Base-by-base conservation (phyloP, 768 basidiomycete genomes). In the Omphalotus guepiniiformis region DNA sequence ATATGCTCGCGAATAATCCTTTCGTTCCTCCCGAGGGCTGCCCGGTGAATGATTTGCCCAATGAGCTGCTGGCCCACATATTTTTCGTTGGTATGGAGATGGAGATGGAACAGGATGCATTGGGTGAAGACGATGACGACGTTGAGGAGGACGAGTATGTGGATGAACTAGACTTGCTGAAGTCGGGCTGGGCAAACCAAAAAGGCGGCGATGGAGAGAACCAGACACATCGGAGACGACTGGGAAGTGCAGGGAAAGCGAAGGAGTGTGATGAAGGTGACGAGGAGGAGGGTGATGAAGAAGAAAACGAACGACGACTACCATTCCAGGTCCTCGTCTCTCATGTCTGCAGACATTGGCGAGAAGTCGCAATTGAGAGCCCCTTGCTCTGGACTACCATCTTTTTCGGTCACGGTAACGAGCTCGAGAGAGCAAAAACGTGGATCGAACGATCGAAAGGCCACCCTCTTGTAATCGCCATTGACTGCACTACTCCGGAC, bases 31-130 rank as follows among this genome's bases (percentile, higher is more conserved):
- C 76, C 0, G 60, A 59, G 19, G 67, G 70, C 41, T 80, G 78
- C 51, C 75, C 71, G 1, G 68, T 82, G 27, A 76, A 80, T 47
- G 61, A 66, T 29, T 70, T 82, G 13, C 80, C 80, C 1, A 72
- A 72, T 15, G 81, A 83, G 55, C 64, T 83, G 21, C 70, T 83
- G 5, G 75, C 72, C 1, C 69, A 74, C 50, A 76, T 83, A 47
- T 83, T 82, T 53, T 60, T 69, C 9, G 52, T 73, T 8, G 81
- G 81, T 4, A 63, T 66, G 25, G 3, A 55, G 47, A 66, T 69
- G 41, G 58, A 66, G 28, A 63, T 63, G 15, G 69, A 75, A 36
- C n/a, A n/a, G n/a, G 61, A 63, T 28, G 28, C 41, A 16, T 28
- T 30, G 7, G 39, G 26, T 22, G 56, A 58, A 4, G 55, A 61